These are phyloP conservation scores for Phallus indusiatus DNA, from an alignment of 768 basidiomycete genomes.

Conservation along the genomic window DNA sequence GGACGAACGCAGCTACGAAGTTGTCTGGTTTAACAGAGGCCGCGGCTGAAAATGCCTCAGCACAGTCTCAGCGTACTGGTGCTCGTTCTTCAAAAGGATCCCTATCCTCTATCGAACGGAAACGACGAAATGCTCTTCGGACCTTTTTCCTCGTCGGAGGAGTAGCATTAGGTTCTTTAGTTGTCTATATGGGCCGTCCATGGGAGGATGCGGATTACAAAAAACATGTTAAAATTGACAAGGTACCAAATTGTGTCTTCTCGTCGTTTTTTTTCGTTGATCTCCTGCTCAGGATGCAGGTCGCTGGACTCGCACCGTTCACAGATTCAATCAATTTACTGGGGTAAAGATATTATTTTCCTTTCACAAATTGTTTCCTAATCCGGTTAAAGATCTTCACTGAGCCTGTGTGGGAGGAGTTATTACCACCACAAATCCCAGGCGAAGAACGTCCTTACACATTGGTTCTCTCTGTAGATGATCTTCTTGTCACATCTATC, in stretches of 20 bases:
- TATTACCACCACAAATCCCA: slow-evolving; percentile 74
- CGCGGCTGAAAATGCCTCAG: not conserved
- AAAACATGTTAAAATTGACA: slow-evolving; percentile 32
- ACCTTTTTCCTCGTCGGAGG: slow-evolving; percentile 47
- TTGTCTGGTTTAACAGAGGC: not conserved
- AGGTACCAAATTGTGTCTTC: slow-evolving; percentile 33
- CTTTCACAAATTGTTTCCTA: not conserved
- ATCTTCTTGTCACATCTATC: slow-evolving; percentile 79
- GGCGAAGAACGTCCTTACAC: slow-evolving; percentile 89
- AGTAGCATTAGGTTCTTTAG: slow-evolving; percentile 46
- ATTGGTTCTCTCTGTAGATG: slow-evolving; percentile 83
- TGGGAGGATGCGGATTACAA: slow-evolving; percentile 70
- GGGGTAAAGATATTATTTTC: slow-evolving; percentile 39
- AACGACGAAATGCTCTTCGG: slow-evolving; percentile 47
- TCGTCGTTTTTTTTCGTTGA: slow-evolving; percentile 1
- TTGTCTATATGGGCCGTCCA: slow-evolving; percentile 63
- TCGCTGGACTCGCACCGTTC: slow-evolving; percentile 54
- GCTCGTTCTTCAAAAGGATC: slow-evolving; percentile 71
- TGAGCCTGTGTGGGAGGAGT: slow-evolving; percentile 87
- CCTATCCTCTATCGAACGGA: slow-evolving; percentile 69
- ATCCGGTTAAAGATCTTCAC: slow-evolving; percentile 60
- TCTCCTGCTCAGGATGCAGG: slow-evolving; percentile 38
- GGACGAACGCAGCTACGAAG: not conserved
- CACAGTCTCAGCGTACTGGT: slow-evolving; percentile 40
- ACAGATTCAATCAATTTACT: slow-evolving; percentile 55